Percentiles rank a stretch among this genome's conserved stretches.
Conservation (phyloP, 2,329 filamentous ascomycete species). For the Aspergillus fischeri region DNA sequence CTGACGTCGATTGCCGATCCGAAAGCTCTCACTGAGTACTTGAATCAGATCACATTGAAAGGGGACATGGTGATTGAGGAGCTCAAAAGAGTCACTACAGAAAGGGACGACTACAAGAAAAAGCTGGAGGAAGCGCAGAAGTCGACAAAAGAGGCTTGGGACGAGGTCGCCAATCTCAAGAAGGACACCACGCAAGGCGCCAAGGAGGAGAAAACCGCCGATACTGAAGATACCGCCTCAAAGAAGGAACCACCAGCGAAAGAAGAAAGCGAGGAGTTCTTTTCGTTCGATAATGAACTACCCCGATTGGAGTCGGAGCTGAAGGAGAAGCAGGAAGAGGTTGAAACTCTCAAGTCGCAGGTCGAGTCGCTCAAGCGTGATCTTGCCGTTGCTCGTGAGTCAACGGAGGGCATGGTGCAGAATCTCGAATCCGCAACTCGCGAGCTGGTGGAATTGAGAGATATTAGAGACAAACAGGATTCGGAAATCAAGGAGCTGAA, state of each 20-base stretch:
- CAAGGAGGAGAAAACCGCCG: neutral
- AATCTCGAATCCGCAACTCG: slow-evolving; percentile 65
- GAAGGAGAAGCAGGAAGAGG: slow-evolving; percentile 64
- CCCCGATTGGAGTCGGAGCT: slow-evolving; percentile 74
- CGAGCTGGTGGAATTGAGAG: slow-evolving; percentile 56
- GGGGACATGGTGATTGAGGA: slow-evolving; percentile 93
- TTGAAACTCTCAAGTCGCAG: slow-evolving; percentile 65
- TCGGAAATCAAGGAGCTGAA: slow-evolving; percentile 44
- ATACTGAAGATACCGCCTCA: slow-evolving; percentile 2
- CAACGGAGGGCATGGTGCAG: slow-evolving; percentile 59
- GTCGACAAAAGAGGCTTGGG: slow-evolving; percentile 56
- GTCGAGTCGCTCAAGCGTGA: slow-evolving; percentile 66
- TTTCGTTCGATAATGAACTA: slow-evolving; percentile 86
- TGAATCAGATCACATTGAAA: slow-evolving; percentile 80
- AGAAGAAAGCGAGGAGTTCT: slow-evolving; percentile 66
- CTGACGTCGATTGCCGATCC: slow-evolving; percentile 85
- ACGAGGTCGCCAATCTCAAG: slow-evolving; percentile 59
- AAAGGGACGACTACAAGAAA: slow-evolving; percentile 75
- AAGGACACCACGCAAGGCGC: slow-evolving; percentile 26
- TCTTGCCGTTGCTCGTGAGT: slow-evolving; percentile 67
- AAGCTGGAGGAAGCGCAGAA: slow-evolving; percentile 67
- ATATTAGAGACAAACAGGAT: slow-evolving; percentile 49
- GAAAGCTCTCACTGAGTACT: slow-evolving; percentile 78
- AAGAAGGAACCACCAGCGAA: slow-evolving; percentile 16
- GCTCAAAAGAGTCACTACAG: slow-evolving; percentile 76